Conservation (phyloP, 2,329 filamentous ascomycete genomes). For the Fusarium sp. region DNA sequence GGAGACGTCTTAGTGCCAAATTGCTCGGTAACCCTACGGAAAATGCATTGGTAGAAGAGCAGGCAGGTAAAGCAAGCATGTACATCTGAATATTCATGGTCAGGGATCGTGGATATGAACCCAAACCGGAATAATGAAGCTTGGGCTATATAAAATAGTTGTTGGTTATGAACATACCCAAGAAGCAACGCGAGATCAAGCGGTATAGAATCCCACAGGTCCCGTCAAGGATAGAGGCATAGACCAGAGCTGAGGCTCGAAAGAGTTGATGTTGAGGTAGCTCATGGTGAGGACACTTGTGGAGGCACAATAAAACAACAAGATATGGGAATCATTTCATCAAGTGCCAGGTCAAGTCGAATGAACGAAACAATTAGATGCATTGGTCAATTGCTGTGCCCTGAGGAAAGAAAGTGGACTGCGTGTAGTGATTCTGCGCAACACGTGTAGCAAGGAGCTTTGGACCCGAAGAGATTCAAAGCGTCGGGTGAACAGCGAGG, state of each 20-base stretch:
- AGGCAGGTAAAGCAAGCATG: conserved; percentile 37
- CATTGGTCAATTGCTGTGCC: conserved; percentile 38
- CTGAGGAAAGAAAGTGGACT: conserved; percentile 33
- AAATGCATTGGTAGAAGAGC: conserved; percentile 16
- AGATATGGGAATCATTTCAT: conserved; percentile 12
- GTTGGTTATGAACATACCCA: conserved; percentile 16
- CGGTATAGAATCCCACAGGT: conserved; percentile 2
- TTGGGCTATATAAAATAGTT: conserved; percentile 7
- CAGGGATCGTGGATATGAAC: conserved; percentile 23
- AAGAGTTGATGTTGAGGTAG: conserved; percentile 13
- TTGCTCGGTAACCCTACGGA: conserved; percentile 40
- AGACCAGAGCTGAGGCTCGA: background rate
- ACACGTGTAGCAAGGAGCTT: conserved; percentile 37
- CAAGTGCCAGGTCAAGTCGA: conserved; percentile 24
- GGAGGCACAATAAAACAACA: conserved; percentile 13
- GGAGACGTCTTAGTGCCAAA: conserved; percentile 37
- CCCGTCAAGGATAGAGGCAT: background rate
- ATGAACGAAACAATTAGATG: conserved; percentile 17
- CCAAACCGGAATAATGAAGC: conserved; percentile 14
- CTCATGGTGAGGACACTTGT: conserved; percentile 14
- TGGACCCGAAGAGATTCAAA: conserved; percentile 26
- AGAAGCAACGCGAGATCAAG: background rate
- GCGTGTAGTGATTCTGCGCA: conserved; percentile 28
- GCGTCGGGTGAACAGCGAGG: conserved; percentile 27
- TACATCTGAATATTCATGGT: conserved; percentile 26